Conservation (phyloP, 2,329 filamentous ascomycete genomes). For the Ascochyta koolunga region DNA sequence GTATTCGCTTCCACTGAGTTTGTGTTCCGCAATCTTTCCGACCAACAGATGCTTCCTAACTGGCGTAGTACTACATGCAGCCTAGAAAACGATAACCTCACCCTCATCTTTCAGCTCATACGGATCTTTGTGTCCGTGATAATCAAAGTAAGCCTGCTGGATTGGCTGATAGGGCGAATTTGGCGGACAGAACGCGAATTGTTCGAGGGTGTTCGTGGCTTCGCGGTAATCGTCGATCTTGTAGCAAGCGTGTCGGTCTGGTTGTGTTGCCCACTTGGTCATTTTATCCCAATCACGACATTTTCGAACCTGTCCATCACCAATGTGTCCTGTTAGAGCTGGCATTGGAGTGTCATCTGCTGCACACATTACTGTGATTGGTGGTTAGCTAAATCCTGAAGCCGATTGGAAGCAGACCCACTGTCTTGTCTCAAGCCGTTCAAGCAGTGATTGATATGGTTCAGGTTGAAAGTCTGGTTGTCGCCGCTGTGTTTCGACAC, state of each 20-base stretch:
- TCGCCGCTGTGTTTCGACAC: slow-evolving; percentile 34
- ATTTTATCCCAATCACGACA: slow-evolving; percentile 45
- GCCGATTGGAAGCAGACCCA: not conserved
- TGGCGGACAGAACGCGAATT: slow-evolving; percentile 42
- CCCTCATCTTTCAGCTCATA: slow-evolving; percentile 32
- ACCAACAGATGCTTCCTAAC: not conserved
- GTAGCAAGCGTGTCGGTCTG: slow-evolving; percentile 42
- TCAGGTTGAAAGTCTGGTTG: slow-evolving; percentile 29
- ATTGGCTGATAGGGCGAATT: slow-evolving; percentile 37
- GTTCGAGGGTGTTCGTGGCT: slow-evolving; percentile 43
- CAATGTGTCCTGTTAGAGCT: slow-evolving; percentile 29
- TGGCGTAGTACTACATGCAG: not conserved
- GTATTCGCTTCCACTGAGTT: not conserved
- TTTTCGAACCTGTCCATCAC: slow-evolving; percentile 37
- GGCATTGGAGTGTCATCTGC: slow-evolving; percentile 47
- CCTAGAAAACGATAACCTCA: slow-evolving; percentile 26
- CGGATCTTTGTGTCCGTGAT: slow-evolving; percentile 42
- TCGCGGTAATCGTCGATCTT: slow-evolving; percentile 45
- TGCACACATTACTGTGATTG: slow-evolving; percentile 34
- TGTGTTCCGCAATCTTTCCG: not conserved
- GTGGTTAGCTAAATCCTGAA: not conserved
- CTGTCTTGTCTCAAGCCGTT: slow-evolving; percentile 42
- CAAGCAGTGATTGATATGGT: slow-evolving; percentile 43
- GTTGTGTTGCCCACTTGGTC: slow-evolving; percentile 38
- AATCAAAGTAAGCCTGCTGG: slow-evolving; percentile 41